Conservation (phyloP, 2,329 filamentous ascomycete species). For the Pseudocercospora crystallina region DNA sequence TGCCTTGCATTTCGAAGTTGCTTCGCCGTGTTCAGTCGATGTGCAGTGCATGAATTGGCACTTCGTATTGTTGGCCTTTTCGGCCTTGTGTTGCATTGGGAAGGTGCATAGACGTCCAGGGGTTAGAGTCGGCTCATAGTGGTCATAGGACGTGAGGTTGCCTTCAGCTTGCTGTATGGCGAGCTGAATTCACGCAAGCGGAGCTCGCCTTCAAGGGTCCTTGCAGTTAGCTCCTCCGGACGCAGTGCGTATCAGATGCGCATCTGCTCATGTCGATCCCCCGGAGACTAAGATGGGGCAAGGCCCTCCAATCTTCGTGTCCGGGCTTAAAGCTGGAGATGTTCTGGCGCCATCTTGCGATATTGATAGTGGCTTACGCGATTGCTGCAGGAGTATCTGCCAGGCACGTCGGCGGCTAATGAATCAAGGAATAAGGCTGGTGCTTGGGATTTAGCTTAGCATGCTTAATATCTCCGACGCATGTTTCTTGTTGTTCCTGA, state of each 20-base stretch:
- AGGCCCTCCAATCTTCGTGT: neutral
- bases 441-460: constrained; percentile 1
- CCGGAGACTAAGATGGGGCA: neutral
- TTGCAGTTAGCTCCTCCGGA: neutral
- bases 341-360: neutral
- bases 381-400: neutral
- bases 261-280: no score
- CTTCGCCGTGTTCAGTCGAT: no score
- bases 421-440: neutral
- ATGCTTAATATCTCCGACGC: neutral
- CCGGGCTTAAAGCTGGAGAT: neutral
- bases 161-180: no score
- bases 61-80: no score
- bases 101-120: no score
- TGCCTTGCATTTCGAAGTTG: no score
- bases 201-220: neutral
- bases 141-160: no score
- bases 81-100: no score
- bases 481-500: neutral
- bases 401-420: neutral
- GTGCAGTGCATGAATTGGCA: no score
- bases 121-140: no score
- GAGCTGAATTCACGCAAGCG: neutral
- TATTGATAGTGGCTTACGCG: neutral
- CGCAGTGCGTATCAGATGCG: no score